Evolutionary conservation across 768 basidiomycete genomes (phyloP).

Genomic region (Tubosaeta sp.): DNA sequence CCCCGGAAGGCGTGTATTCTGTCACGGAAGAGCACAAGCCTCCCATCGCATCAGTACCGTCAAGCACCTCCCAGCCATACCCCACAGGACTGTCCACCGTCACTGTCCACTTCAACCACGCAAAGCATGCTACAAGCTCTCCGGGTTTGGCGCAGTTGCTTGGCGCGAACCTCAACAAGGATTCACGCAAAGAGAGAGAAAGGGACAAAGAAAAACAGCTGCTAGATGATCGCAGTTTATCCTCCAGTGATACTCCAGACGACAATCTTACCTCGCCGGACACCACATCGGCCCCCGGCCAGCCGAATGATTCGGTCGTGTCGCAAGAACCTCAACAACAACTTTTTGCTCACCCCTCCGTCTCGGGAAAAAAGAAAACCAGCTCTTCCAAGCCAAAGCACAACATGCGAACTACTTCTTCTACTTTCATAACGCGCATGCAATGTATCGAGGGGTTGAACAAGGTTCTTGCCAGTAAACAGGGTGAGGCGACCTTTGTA

Average conservation of each 20-base stretch:
- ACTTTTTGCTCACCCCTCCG: conserved; percentile 56
- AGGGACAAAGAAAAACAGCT: conserved; percentile 30
- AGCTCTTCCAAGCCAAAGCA: conserved; percentile 72
- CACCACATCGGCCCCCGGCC: conserved; percentile 23
- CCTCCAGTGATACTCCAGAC: conserved; percentile 78
- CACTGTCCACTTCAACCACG: conserved; percentile 56
- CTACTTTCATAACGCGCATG: conserved; percentile 86
- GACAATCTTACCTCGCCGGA: conserved; percentile 47
- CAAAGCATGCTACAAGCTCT: conserved; percentile 43
- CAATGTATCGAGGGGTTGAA: conserved; percentile 76
- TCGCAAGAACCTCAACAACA: conserved; percentile 40
- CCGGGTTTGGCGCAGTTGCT: conserved; percentile 69
- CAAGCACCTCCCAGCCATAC: conserved; percentile 35
- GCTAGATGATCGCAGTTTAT: conserved; percentile 63
- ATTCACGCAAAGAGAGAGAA: conserved; percentile 45
- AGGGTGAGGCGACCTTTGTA: conserved; percentile 80
- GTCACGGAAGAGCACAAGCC: conserved; percentile 85
- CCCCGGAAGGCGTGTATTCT: conserved; percentile 87
- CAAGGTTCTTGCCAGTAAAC: conserved; percentile 67
- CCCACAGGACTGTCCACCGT: conserved; percentile 64
- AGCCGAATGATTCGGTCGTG: conserved; percentile 28
- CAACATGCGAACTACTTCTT: conserved; percentile 85
- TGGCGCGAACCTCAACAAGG: conserved; percentile 53
- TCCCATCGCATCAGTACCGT: conserved; percentile 38
- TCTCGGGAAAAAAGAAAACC: conserved; percentile 57